A percentile compares a stretch with the other conserved stretches of the same genome.
Evolutionary conservation across 352 stramenopile genomes (phyloP).

Genomic region (Pythium vanterpoolii): DNA sequence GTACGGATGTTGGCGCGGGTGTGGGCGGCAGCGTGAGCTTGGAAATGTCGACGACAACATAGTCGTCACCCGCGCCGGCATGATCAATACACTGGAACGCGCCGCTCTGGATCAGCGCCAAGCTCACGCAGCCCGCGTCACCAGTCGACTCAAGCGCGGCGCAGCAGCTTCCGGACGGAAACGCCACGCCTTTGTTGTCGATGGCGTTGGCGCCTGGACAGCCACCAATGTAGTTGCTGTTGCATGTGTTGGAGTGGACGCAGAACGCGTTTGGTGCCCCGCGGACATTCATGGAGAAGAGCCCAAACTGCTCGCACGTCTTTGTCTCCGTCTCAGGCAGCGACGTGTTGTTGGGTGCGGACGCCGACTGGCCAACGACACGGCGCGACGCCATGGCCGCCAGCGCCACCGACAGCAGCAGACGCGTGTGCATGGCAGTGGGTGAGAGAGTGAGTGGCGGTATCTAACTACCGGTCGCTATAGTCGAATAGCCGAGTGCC

Average conservation of each 20-base stretch:
- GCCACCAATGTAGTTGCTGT: slow-evolving; percentile 7
- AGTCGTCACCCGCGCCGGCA: background rate
- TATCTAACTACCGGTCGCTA: background rate
- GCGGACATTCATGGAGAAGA: slow-evolving; percentile 5
- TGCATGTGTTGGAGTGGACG: slow-evolving; percentile 9
- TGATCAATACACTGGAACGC: slow-evolving; percentile 13
- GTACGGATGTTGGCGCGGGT: background rate
- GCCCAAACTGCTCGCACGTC: slow-evolving; percentile 12
- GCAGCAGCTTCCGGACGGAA: slow-evolving; percentile 18
- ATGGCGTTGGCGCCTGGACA: slow-evolving; percentile 8
- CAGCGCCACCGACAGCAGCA: background rate
- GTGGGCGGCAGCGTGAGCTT: slow-evolving; percentile 3
- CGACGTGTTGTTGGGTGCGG: background rate
- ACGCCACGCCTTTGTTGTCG: slow-evolving; percentile 7
- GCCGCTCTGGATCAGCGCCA: background rate
- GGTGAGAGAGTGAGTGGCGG: background rate
- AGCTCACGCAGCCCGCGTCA: slow-evolving; percentile 14
- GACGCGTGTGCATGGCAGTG: background rate
- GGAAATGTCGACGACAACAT: background rate
- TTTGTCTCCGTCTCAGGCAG: background rate
- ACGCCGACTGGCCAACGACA: background rate
- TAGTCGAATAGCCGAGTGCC: no score
- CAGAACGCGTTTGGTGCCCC: slow-evolving; percentile 17
- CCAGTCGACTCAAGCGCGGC: slow-evolving; percentile 6
- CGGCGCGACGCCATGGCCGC: background rate